Base-by-base conservation (phyloP, 768 basidiomycete genomes). In the Pulveroboletus sp. region DNA sequence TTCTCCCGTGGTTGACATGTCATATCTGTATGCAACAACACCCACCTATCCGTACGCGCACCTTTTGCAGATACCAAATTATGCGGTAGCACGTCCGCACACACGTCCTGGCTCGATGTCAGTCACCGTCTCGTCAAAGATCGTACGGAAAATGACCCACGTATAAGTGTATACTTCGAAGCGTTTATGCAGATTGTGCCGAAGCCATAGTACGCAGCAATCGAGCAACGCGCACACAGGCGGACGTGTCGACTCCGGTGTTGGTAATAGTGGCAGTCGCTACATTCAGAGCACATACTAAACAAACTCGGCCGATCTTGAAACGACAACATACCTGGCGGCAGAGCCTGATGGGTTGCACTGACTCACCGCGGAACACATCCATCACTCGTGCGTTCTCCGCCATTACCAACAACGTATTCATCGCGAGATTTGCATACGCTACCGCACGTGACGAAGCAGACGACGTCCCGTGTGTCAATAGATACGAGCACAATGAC, bases 171-270 rank as follows among this genome's bases (percentile, higher is more conserved):
- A 68, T 0, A 78, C 75, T 50, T 85, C 81, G 5, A 86, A 65
- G 27, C 71, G 75, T 56, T 77, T 83, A 49, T 85, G 81, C 28
- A 87, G 66, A 59, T 85, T 86, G 56, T 88, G 85, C 15, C 82
- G 78, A 26, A 86, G 63, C 83, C 83, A 87, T 12, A 87, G 69
- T 6, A 83, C 72, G 56, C 80, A 83, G 49, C 81, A 85, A 61
- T 87, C 84, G n/a, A 87, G 59, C 21, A 86, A 48, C 3, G 82
- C 77, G 56, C 81, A 82, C 24, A 83, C 53, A 1, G 76, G 76
- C 1, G 80, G 71, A 43, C 76, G 69, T 8, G 71, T 66, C 5
- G 71, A 47, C 1, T 63, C 59, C 8, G 71, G 59, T 10, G 63
- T 47, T 1, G 82, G 75, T 36, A 86, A 69, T 12, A 71, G 58